Conservation (phyloP, 225 moss, liverwort and hornwort species). For the Climacium dendroides region DNA sequence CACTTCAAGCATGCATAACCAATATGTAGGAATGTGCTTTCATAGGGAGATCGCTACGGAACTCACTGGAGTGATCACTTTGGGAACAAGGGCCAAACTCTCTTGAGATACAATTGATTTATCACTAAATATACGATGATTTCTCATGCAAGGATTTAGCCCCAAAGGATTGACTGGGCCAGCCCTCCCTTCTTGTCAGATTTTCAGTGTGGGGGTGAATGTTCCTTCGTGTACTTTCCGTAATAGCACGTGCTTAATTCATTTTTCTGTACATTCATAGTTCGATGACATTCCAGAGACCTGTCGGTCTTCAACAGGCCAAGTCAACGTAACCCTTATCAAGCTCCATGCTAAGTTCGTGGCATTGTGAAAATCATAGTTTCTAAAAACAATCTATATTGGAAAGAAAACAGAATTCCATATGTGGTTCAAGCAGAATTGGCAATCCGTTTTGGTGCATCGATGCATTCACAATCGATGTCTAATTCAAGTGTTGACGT, state of each 20-base stretch:
- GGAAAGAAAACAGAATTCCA: not conserved
- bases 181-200: not conserved
- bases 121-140: not conserved
- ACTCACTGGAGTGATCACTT: not conserved
- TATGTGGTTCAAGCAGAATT: not conserved
- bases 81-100: not conserved
- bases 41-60: not conserved
- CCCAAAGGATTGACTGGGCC: not conserved
- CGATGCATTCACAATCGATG: not conserved
- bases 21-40: not conserved
- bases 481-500: not conserved
- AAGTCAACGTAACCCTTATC: no score
- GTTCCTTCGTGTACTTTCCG: not conserved
- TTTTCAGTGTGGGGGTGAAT: not conserved
- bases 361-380: not conserved
- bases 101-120: not conserved
- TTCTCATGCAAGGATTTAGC: not conserved
- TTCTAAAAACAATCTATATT: no score
- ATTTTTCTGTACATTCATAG: not conserved
- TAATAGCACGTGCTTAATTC: no score
- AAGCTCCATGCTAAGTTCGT: not conserved
- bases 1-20: not conserved
- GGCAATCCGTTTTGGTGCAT: not conserved
- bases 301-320: not conserved
- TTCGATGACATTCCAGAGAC: not conserved